Evolutionary conservation across 2,329 filamentous ascomycete genomes (phyloP).

Genomic region (Colletotrichum somersetense): DNA sequence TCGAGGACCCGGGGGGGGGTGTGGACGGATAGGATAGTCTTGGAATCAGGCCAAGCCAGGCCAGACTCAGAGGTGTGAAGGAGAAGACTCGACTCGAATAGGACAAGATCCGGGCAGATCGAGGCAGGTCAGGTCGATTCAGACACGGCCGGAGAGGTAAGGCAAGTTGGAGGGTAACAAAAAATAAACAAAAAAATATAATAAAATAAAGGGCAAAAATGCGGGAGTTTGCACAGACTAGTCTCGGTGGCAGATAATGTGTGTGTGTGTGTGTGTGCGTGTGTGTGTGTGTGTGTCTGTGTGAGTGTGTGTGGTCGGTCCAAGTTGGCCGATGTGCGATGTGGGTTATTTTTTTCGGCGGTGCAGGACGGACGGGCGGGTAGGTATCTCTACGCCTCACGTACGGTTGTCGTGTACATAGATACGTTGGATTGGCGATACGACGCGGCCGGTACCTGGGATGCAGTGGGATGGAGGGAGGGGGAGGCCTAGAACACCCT

Average conservation of each 20-base stretch:
- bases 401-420: background rate
- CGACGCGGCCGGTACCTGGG: conserved; percentile 8
- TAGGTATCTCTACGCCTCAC: conserved; percentile 2
- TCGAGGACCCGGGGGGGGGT: conserved; percentile 17
- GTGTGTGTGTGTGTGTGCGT: conserved; percentile 53
- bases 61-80: background rate
- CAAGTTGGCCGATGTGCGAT: conserved; percentile 25
- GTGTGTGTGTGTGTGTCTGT: conserved; percentile 58
- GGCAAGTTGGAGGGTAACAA: background rate
- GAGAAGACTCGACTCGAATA: conserved; percentile 1
- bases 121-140: background rate
- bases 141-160: background rate
- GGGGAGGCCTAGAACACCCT: conserved; percentile 38
- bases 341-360: conserved; percentile 27
- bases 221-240: conserved; percentile 8
- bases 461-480: background rate
- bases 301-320: conserved; percentile 42
- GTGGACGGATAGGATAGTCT: conserved; percentile 15
- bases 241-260: background rate
- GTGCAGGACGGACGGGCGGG: conserved; percentile 4
- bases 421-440: background rate
- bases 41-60: conserved; percentile 34
- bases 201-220: background rate
- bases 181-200: background rate
- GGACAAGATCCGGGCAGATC: conserved; percentile 9